These are phyloP conservation scores for Metrosideros polymorpha DNA, from an alignment of 441 rosid genomes.

Conservation along the genomic window DNA sequence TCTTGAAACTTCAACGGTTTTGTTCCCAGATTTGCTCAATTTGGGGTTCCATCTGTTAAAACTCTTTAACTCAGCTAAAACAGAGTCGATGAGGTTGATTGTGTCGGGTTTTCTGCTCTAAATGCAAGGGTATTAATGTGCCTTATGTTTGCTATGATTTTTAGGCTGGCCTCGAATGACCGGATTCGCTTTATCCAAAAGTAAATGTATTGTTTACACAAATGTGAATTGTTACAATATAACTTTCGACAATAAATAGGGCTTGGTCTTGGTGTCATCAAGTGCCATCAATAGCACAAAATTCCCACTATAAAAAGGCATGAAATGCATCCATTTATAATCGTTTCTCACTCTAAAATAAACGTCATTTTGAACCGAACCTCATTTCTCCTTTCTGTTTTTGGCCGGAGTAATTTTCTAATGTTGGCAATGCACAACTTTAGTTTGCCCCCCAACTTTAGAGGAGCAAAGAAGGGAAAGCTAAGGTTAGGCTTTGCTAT, in stretches of 20 bases:
- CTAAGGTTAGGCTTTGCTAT: background rate
- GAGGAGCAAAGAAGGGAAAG: background rate
- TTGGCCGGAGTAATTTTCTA: background rate
- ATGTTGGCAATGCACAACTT: background rate
- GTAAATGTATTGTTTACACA: background rate
- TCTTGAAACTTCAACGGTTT: too few species aligned
- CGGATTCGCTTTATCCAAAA: background rate
- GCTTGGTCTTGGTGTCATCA: background rate
- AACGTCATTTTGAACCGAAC: background rate
- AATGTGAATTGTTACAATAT: background rate
- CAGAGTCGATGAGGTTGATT: too few species aligned
- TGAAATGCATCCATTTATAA: background rate
- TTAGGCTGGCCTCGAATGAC: background rate
- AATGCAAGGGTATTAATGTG: background rate
- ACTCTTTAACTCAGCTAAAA: too few species aligned
- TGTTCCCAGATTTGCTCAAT: too few species aligned
- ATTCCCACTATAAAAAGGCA: background rate
- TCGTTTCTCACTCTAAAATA: background rate
- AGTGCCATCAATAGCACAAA: background rate
- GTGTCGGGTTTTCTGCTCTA: too few species aligned
- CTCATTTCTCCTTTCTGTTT: background rate
- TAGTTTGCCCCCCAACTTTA: background rate
- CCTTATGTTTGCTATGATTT: background rate
- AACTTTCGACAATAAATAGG: background rate
- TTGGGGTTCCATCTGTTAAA: too few species aligned